Conservation (phyloP, 1,284 basidiomycete species). For the Heterobasidion irregulare region DNA sequence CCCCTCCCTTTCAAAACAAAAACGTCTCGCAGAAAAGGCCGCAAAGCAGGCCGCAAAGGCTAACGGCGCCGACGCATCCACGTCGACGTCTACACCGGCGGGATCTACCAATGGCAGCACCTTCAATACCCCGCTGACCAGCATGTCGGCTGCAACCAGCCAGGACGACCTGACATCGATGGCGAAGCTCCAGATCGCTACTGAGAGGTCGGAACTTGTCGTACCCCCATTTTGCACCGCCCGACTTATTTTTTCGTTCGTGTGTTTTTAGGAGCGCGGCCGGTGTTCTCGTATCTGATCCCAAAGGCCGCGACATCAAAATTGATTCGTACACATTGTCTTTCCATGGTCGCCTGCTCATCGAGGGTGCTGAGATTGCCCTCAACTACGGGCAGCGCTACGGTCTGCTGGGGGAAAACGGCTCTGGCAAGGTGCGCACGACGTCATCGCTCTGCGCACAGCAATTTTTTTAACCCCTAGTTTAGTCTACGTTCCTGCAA, state of each 20-base stretch:
- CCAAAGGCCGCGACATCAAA: slow-evolving; percentile 93
- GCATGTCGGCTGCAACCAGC: slow-evolving; percentile 65
- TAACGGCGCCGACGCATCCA: slow-evolving; percentile 38
- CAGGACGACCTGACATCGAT: slow-evolving; percentile 71
- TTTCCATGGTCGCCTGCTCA: slow-evolving; percentile 92
- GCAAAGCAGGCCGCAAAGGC: slow-evolving; percentile 61
- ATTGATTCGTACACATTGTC: slow-evolving; percentile 95
- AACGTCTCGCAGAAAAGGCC: slow-evolving; percentile 85
- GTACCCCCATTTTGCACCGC: slow-evolving; percentile 4
- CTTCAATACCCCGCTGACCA: slow-evolving; percentile 73
- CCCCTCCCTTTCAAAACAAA: slow-evolving; percentile 77
- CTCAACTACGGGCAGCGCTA: slow-evolving; percentile 97
- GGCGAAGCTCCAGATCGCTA: slow-evolving; percentile 83
- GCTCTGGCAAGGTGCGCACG: slow-evolving; percentile 84
- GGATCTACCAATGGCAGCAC: slow-evolving; percentile 58
- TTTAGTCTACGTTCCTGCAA: slow-evolving; percentile 34
- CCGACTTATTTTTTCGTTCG: background rate
- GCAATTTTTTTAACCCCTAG: background rate
- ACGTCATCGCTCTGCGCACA: background rate
- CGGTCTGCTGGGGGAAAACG: slow-evolving; percentile 94
- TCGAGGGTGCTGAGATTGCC: slow-evolving; percentile 81
- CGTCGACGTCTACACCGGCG: slow-evolving; percentile 51
- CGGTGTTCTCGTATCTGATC: slow-evolving; percentile 90
- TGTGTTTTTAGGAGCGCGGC: slow-evolving; percentile 60
- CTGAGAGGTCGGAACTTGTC: slow-evolving; percentile 59